Conservation (phyloP, 345 rosid species). For the Linum lewisii region DNA sequence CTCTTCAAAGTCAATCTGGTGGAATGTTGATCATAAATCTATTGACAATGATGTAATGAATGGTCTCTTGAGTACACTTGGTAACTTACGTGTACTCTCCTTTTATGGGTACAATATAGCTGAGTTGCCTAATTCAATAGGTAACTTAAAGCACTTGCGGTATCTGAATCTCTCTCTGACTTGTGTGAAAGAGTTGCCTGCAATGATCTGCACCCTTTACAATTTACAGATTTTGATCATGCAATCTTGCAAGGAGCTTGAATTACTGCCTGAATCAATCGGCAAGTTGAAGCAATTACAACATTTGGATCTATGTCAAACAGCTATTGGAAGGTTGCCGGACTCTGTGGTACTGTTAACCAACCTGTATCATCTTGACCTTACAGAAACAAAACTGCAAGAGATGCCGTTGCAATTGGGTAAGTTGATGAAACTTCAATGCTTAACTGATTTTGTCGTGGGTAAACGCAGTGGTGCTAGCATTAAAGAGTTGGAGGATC, state of each 20-base stretch:
- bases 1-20: conserved; percentile 22
- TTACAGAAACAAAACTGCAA: conserved; percentile 13
- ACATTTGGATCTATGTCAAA: conserved; percentile 16
- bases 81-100: conserved; percentile 30
- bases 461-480: not conserved
- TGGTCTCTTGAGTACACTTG: conserved; percentile 12
- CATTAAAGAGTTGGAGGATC: not conserved
- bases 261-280: conserved; percentile 22
- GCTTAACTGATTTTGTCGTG: conserved; percentile 8
- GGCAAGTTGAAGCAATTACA: conserved; percentile 16
- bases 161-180: conserved; percentile 26
- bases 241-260: conserved; percentile 17
- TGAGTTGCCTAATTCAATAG: conserved; percentile 20
- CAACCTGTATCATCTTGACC: conserved; percentile 18
- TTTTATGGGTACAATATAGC: conserved; percentile 19
- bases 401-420: conserved; percentile 28
- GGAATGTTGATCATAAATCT: conserved; percentile 18
- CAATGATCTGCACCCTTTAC: conserved; percentile 20
- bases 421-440: conserved; percentile 26
- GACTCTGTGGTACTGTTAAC: conserved; percentile 13
- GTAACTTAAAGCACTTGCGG: conserved; percentile 25
- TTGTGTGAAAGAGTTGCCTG: conserved; percentile 21
- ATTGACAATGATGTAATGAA: conserved; percentile 18
- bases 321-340: conserved; percentile 14
- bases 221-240: conserved; percentile 31